Evolutionary conservation across 2,329 filamentous ascomycete species (phyloP).

Genomic region (Aspergillus thermomutatus): DNA sequence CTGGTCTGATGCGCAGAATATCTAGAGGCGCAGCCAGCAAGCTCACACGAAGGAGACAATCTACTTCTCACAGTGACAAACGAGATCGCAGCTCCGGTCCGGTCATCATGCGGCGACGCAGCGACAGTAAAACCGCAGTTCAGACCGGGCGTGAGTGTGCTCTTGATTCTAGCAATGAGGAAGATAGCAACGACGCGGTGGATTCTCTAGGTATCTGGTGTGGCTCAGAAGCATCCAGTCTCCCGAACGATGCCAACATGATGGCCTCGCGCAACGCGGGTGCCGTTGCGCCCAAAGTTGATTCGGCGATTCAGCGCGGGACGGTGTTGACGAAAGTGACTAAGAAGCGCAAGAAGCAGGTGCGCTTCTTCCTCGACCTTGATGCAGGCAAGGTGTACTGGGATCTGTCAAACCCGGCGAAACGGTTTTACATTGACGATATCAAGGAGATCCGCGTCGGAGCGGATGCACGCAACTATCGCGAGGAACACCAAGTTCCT

Average conservation of each 20-base stretch:
- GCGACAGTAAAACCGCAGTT: constrained; percentile 77
- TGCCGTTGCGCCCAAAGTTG: constrained; percentile 65
- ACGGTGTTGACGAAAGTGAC: constrained; percentile 78
- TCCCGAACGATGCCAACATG: constrained; percentile 36
- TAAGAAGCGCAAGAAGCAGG: constrained; percentile 71
- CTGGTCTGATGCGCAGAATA: constrained; percentile 74
- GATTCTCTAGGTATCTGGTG: constrained; percentile 42
- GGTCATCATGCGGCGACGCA: constrained; percentile 79
- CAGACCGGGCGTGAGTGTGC: constrained; percentile 50
- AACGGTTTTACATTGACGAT: constrained; percentile 90
- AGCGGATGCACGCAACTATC: constrained; percentile 81
- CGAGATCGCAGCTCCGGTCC: constrained; percentile 88
- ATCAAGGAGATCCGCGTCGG: constrained; percentile 86
- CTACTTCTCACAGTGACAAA: constrained; percentile 70
- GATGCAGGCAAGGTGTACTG: constrained; percentile 84
- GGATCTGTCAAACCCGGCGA: constrained; percentile 74
- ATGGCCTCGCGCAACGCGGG: constrained; percentile 33
- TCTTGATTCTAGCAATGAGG: constrained; percentile 38
- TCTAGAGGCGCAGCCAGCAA: constrained; percentile 75
- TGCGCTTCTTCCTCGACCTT: constrained; percentile 74
- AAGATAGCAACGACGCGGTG: constrained; percentile 44
- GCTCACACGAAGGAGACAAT: constrained; percentile 68
- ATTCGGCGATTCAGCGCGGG: constrained; percentile 72
- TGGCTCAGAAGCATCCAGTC: constrained; percentile 38
- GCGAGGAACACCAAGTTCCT: constrained; percentile 73